Evolutionary conservation across 1,284 basidiomycete genomes (phyloP).

Genomic region (Leccinum brunneo-olivaceum): DNA sequence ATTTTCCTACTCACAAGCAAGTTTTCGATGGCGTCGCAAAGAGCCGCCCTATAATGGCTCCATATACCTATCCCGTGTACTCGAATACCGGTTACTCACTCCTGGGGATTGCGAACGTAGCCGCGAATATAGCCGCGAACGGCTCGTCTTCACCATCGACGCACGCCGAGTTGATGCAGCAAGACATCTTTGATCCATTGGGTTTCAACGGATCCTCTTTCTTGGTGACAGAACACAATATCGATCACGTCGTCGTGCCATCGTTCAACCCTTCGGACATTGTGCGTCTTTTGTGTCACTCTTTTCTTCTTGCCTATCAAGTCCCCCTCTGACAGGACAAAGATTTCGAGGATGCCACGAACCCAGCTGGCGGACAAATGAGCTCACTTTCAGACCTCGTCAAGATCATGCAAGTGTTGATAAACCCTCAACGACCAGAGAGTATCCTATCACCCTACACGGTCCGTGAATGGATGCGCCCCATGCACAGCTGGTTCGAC

Average conservation of each 20-base stretch:
- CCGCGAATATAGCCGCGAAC: conserved; percentile 32
- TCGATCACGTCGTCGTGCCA: conserved; percentile 31
- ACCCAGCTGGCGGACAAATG: conserved; percentile 45
- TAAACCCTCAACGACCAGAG: conserved; percentile 32
- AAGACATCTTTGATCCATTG: conserved; percentile 41
- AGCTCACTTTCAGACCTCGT: conserved; percentile 40
- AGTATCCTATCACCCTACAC: conserved; percentile 34
- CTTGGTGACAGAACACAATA: conserved; percentile 25
- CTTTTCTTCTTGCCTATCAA: background rate
- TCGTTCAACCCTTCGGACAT: conserved; percentile 27
- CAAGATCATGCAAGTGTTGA: conserved; percentile 36
- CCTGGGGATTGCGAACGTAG: conserved; percentile 38
- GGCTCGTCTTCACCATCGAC: conserved; percentile 26
- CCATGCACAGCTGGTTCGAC: conserved; percentile 36
- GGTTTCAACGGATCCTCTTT: conserved; percentile 36
- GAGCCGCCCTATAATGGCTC: conserved; percentile 35
- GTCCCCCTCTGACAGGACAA: conserved; percentile 30
- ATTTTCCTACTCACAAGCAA: conserved; percentile 26
- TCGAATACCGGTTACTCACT: conserved; percentile 43
- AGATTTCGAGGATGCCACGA: conserved; percentile 35
- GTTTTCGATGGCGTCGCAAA: conserved; percentile 32
- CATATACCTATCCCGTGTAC: conserved; percentile 41
- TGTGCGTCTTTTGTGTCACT: conserved; percentile 17
- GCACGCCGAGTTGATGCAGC: conserved; percentile 36
- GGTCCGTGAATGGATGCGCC: conserved; percentile 39